A percentile compares a stretch with the other conserved stretches of the same genome.
Evolutionary conservation across 495 filamentous ascomycete genomes (phyloP).

Genomic region (Lophiostoma macrostomum): DNA sequence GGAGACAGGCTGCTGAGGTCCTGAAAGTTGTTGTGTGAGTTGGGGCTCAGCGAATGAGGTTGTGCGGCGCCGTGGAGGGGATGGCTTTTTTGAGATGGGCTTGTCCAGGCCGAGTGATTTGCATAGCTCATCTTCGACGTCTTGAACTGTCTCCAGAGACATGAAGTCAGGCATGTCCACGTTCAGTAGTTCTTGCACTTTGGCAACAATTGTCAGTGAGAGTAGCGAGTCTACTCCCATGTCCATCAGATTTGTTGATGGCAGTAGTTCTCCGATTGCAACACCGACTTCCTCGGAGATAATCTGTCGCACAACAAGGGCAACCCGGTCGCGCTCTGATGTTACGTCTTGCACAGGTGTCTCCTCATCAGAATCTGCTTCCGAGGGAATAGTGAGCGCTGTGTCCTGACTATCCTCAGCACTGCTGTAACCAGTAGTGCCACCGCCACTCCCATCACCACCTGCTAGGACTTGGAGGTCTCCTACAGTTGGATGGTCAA

Average conservation of each 20-base stretch:
- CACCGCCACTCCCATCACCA: too few species aligned
- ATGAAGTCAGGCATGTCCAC: constrained; percentile 43
- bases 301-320: constrained; percentile 15
- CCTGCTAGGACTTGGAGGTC: constrained; percentile 34
- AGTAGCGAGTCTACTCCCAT: constrained; percentile 25
- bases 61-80: too few species aligned
- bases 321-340: constrained; percentile 14
- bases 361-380: too few species aligned
- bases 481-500: constrained; percentile 51
- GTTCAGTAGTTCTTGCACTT: constrained; percentile 14
- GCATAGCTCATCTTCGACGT: constrained; percentile 28
- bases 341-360: too few species aligned
- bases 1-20: constrained; percentile 11
- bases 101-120: too few species aligned
- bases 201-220: constrained; percentile 16
- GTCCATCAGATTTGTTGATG: constrained; percentile 15
- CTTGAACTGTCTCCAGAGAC: constrained; percentile 44
- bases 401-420: constrained; percentile 13
- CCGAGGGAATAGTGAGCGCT: too few species aligned
- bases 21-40: constrained; percentile 23
- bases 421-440: too few species aligned
- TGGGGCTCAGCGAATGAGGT: too few species aligned
- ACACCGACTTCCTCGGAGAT: constrained; percentile 25
- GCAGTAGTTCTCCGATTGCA: constrained; percentile 17
- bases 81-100: too few species aligned